Base-by-base conservation (phyloP, 2,329 filamentous ascomycete genomes). In the Alternaria sp. region DNA sequence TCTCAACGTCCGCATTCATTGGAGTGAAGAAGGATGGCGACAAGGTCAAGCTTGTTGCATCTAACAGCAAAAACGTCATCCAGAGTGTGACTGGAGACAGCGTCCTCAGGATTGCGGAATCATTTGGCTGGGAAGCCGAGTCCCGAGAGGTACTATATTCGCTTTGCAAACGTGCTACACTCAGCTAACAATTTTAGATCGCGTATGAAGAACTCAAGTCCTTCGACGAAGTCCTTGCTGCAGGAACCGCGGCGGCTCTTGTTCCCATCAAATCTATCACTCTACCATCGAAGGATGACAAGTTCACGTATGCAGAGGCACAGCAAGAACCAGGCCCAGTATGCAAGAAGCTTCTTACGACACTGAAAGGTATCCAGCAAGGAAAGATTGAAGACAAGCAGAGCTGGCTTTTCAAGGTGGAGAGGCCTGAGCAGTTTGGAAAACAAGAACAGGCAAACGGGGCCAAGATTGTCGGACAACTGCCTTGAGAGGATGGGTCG, bases 241-340 rank as follows among this genome's bases (percentile, higher is more conserved):
- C 93, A 3, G 94, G 94, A 1, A 98, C 94, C 0, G 94, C 94
- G 0, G 94, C 94, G 0, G 92, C 92, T 0, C 84, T 99, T 54
- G 94, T 98, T 3, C 94, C 94, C 1, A 95, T 97, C 79, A 91
- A 91, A 63, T 95, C 91, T 68, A 96, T 98, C 77, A 95, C 92
- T 3, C 88, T 93, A 71, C 86, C 80, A 51, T 87, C 84, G 16
- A 83, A 79, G 42, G 78, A 80, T 42, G 84, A 88, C 61, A 86
- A 83, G 55, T 87, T 89, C 72, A 75, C 76, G 7, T 90, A 87
- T 69, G 77, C 83, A 46, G 80, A 81, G 9, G 85, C 82, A 18
- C 82, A 86, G 54, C 86, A 91, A 57, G 90, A 93, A 58, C 88
- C 91, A 0, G 94, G 94, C 0, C 87, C 90, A 32, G 82, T 91